Evolutionary conservation across 2,329 filamentous ascomycete species (phyloP), one percentile per base, ranked within the genome.

Genomic region (Periconia macrospinosa): DNA sequence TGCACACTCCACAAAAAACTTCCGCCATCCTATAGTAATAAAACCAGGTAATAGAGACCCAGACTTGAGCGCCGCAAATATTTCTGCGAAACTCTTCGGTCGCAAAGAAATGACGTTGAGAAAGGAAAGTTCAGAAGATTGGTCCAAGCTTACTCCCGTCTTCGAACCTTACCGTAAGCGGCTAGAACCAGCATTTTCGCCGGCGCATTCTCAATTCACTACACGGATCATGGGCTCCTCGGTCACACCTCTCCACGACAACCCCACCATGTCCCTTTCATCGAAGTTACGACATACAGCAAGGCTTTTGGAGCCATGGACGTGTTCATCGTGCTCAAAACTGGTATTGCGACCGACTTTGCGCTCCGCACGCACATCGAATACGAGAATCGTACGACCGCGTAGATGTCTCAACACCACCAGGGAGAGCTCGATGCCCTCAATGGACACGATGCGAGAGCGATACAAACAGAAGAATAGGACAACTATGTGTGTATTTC

Each of bases 391-490:
- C 37, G 46, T 60, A 43, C 49, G 55, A 19, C 47, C 61, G 20
- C 65, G 63, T 58, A 61, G 70, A 63, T 70, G 62, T 60, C 44
- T 75, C 41, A 73, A 71, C 33, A 69, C 67, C 13, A 66, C 55
- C 20, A 60, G 59, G 43, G 71, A 76, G 52, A 61, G 69, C 63
- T 63, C 61, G 19, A 73, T 76, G 15, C 81, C 83, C 1, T 80
- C 77, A 41, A 89, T 91, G 85, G 85, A 86, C 42, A 79, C 85
- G 61, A 76, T 90, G 71, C 81, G 82, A 27, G 83, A 81, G 47
- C 80, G 86, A 18, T 91, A 90, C 62, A 83, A 81, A 59, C 75
- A 78, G 63, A 88, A 85, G 77, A 92, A 92, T 65, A 77, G 79
- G 57, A 88, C 88, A 9, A 86, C 83, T 9, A 78, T 86, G 82